Evolutionary conservation across 2,329 filamentous ascomycete genomes (phyloP).

Genomic region (Venturia pyrina): DNA sequence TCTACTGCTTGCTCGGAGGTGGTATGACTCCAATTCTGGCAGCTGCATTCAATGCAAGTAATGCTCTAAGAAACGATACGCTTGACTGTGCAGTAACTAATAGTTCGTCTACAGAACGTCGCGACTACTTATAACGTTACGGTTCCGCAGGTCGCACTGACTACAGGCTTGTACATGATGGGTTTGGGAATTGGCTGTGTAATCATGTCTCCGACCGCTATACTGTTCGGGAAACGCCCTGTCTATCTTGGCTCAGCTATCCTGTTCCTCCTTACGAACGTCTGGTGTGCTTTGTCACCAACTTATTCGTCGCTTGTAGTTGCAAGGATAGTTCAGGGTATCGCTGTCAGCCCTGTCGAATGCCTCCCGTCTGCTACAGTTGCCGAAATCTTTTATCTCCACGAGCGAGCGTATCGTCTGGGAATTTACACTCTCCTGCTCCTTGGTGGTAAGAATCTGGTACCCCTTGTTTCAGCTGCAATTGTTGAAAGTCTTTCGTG

Average conservation of each 20-base stretch:
- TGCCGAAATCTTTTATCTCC: slow-evolving; percentile 91
- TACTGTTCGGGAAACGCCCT: slow-evolving; percentile 80
- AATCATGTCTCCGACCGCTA: slow-evolving; percentile 79
- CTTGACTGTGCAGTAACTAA: neutral
- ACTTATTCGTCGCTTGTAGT: slow-evolving; percentile 69
- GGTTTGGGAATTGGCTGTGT: slow-evolving; percentile 79
- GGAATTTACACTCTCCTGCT: slow-evolving; percentile 88
- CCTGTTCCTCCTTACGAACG: slow-evolving; percentile 63
- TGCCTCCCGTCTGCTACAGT: slow-evolving; percentile 89
- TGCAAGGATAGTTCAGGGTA: slow-evolving; percentile 76
- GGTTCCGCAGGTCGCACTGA: slow-evolving; percentile 67
- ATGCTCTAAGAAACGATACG: neutral
- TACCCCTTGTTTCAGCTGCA: slow-evolving; percentile 76
- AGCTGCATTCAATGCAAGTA: slow-evolving; percentile 60
- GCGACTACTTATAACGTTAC: slow-evolving; percentile 56
- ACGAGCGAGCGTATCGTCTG: slow-evolving; percentile 84
- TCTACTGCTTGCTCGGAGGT: slow-evolving; percentile 88
- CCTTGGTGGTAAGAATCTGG: slow-evolving; percentile 81
- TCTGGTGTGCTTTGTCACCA: slow-evolving; percentile 83
- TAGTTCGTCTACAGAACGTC: slow-evolving; percentile 43
- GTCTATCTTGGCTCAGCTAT: slow-evolving; percentile 73
- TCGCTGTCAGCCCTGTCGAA: slow-evolving; percentile 83
- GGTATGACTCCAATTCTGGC: slow-evolving; percentile 87
- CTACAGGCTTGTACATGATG: slow-evolving; percentile 90
- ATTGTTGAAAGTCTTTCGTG: slow-evolving; percentile 70